Base-by-base conservation (phyloP, 139 green algal genomes). In the Chlorella ohadii region DNA sequence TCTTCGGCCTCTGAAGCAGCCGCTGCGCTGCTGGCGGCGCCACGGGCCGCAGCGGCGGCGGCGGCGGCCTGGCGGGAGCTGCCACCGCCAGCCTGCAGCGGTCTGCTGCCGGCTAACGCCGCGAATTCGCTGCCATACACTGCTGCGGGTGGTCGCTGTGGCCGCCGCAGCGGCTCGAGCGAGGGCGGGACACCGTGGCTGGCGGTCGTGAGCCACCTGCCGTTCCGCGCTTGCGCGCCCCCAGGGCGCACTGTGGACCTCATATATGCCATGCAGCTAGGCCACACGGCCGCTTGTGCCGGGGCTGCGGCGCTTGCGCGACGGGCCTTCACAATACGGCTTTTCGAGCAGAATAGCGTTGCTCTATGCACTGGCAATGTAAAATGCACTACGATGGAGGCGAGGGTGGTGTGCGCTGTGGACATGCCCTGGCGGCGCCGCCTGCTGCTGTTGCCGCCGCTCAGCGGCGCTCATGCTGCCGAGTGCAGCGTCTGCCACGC, bases 81-180 rank as follows among this genome's bases (percentile, higher is more conserved):
- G 17, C 47, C 47, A 51, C 47, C 41, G 73, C 47, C 65, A 22
- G n/a, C 65, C 27, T 38, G 65, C 5, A 59, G 51, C 15, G 51
- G 51, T 59, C 51, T 9, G 51, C 51, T 22, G 51, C 11, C 2
- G 12, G 51, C 15, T 22, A 59, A 3, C 12, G 51, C 51, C 51
- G 51, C 15, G 15, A 59, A 59, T 59, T 59, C 51, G 51, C 51
- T 39, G 13, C 34, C 11, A 11, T 4, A 59, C 9, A 11, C 70
- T 57, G 23, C 31, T 23, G 31, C 65, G 1, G 65, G 31, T 7
- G 33, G 33, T 7, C 20, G 3, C 20, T 55, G 34, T 44, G 73
- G 47, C 31, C 73, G 73, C 73, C 65, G 44, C 31, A 79, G 73
- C 47, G 73, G 73, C 51, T 79, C 73, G 15, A 9, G 44, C 44